Evolutionary conservation across 192 early-diverging fungal genomes (phyloP).

Genomic region (Paraglomus occultum): DNA sequence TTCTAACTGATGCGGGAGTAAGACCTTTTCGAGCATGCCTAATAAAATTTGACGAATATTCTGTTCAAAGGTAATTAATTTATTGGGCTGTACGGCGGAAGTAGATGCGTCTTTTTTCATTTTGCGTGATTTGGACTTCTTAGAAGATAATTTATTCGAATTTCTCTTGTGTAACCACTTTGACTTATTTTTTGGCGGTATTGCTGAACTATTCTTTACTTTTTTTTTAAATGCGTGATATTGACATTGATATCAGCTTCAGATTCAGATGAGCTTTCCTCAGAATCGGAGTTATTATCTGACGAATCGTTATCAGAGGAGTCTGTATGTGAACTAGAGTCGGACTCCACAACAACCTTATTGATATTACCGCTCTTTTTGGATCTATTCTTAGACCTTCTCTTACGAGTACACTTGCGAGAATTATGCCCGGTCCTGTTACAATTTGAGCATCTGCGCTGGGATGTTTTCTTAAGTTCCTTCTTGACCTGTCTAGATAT

Average conservation of each 20-base stretch:
- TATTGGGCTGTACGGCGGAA: not conserved
- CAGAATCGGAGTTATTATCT: slow-evolving; percentile 9
- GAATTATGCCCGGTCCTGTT: slow-evolving; percentile 17
- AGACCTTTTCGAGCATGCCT: slow-evolving; percentile 10
- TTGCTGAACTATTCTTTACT: no score
- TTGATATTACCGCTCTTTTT: slow-evolving; percentile 7
- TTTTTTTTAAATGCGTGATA: no score
- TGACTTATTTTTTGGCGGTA: no score
- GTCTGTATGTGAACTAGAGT: slow-evolving; percentile 8
- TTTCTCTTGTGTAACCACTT: no score
- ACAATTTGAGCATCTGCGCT: slow-evolving; percentile 4
- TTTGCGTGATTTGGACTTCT: no score
- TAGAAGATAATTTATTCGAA: no score
- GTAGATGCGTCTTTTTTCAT: not conserved
- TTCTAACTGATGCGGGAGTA: not conserved
- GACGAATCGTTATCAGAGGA: not conserved
- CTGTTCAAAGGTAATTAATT: not conserved
- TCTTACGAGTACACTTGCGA: not conserved
- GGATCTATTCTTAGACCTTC: slow-evolving; percentile 8
- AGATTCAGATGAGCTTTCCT: not conserved
- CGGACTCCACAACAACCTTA: slow-evolving; percentile 21
- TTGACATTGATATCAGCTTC: not conserved
- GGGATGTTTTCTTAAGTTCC: slow-evolving; percentile 11
- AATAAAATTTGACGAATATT: not conserved
- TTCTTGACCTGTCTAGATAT: not conserved